Conservation (phyloP, 2,329 filamentous ascomycete genomes). For the Exophiala aquamarina region DNA sequence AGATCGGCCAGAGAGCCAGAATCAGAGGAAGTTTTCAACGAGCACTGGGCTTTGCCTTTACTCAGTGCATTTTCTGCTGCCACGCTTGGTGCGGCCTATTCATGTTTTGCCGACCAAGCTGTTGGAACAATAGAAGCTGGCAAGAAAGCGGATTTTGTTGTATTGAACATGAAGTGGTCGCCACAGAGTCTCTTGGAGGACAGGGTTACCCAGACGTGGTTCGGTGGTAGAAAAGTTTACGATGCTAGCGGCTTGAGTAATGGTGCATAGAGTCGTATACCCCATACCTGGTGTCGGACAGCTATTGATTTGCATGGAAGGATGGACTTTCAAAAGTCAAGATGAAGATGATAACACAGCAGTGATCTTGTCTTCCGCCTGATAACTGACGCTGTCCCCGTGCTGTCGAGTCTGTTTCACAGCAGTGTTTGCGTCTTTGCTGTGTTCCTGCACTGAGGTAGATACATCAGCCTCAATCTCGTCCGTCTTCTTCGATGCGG, state of each 20-base stretch:
- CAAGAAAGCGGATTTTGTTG: slow-evolving; percentile 45
- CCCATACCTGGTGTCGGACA: too few species aligned
- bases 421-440: slow-evolving; percentile 13
- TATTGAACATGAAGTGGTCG: slow-evolving; percentile 40
- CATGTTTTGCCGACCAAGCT: slow-evolving; percentile 40
- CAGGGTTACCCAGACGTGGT: slow-evolving; percentile 47
- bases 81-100: slow-evolving; percentile 47
- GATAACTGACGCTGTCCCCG: slow-evolving; percentile 7
- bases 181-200: slow-evolving; percentile 42
- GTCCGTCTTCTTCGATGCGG: slow-evolving; percentile 12
- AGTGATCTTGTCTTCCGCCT: slow-evolving; percentile 16
- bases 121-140: slow-evolving; percentile 42
- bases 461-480: slow-evolving; percentile 14
- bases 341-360: slow-evolving; percentile 20
- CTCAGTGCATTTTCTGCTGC: slow-evolving; percentile 45
- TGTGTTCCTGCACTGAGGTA: slow-evolving; percentile 12
- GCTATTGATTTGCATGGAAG: too few species aligned
- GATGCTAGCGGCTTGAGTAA: slow-evolving; percentile 8
- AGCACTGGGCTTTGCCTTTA: slow-evolving; percentile 43
- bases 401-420: slow-evolving; percentile 9
- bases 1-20: slow-evolving; percentile 44
- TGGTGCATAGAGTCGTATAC: too few species aligned
- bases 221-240: slow-evolving; percentile 39
- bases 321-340: neutral
- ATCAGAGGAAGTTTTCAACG: slow-evolving; percentile 41